Evolutionary conservation across 2,329 filamentous ascomycete genomes (phyloP), one percentile per base, ranked within the genome.

Genomic region (Fusarium cyanostomum): DNA sequence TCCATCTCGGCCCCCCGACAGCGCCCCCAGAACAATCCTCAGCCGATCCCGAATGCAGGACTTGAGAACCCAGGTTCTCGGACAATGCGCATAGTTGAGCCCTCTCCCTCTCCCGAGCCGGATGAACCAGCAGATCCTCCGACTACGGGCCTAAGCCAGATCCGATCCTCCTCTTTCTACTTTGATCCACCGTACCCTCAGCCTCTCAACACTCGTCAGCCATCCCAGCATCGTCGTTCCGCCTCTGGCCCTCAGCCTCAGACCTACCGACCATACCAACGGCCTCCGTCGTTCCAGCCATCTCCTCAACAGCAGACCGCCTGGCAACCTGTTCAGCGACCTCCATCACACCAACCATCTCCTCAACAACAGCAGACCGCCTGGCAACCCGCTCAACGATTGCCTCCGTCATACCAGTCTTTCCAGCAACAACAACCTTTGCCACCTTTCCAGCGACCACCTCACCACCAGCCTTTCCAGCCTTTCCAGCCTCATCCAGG

Each of bases 41-140:
- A 65, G 12, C 38, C 52, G 8, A 45, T 62, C 10, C 52, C 62
- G 8, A 68, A 74, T 34, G 61, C 69, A 1, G 69, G 60, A 7
- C 55, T 69, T 7, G 44, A 68, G 11, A 52, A 66, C 8, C 68
- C 69, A n/a, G 68, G 68, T 35, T 76, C 74, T 7, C 74, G 75
- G 1, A 78, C 75, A 9, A 73, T 79, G 72, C 73, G 77, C 11
- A 61, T 78, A 8, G 75, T 79, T 28, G 66, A 73, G n/a, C 72
- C 75, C 3, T 75, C 77, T 2, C 72, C 75, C 3, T 75, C 77
- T 2, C 75, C 73, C 1, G 71, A 72, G 28, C 69, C 71, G 9
- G 68, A 72, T 15, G 70, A 72, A 26, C 66, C 69, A 7, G 55
- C 68, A 33, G 59, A 66, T 10, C 33, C 51, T 12, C 31, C 34